phyloP scores from a whole-genome alignment of 208 protist genomes.

The Balamuthia mandrillaris region DNA sequence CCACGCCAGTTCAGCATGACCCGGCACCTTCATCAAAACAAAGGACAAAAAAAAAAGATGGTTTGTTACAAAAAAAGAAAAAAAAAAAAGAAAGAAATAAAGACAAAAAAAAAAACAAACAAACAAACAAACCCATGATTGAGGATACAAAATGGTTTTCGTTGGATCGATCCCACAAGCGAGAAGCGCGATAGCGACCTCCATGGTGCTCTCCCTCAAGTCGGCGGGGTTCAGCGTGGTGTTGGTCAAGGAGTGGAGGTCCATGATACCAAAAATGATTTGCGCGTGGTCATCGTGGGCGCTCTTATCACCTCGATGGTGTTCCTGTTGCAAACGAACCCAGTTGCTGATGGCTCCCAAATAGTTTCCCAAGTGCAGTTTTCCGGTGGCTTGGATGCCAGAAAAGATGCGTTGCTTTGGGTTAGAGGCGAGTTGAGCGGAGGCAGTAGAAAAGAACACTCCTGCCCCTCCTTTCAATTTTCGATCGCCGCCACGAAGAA shows the following conservation, averaged over 20 bases:
- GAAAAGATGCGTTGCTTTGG: constrained; percentile 66
- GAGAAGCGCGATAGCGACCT: constrained; percentile 51
- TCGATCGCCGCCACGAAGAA: too few species aligned
- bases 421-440: too few species aligned
- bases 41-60: too few species aligned
- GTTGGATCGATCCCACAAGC: constrained; percentile 66
- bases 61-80: too few species aligned
- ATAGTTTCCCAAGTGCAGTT: constrained; percentile 69
- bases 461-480: too few species aligned
- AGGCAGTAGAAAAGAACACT: too few species aligned
- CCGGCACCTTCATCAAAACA: constrained; percentile 38
- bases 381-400: constrained; percentile 69
- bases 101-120: too few species aligned
- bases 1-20: constrained; percentile 60
- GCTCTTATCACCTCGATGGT: too few species aligned
- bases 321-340: constrained; percentile 53
- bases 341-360: constrained; percentile 65
- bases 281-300: background rate
- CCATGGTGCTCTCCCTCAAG: background rate
- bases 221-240: constrained; percentile 27
- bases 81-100: too few species aligned
- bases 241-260: constrained; percentile 69
- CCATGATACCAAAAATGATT: constrained; percentile 67
- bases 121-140: constrained; percentile 44
- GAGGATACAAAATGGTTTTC: constrained; percentile 56